Conservation (phyloP, 176 grass and related monocot species). For the Raddia guianensis region DNA sequence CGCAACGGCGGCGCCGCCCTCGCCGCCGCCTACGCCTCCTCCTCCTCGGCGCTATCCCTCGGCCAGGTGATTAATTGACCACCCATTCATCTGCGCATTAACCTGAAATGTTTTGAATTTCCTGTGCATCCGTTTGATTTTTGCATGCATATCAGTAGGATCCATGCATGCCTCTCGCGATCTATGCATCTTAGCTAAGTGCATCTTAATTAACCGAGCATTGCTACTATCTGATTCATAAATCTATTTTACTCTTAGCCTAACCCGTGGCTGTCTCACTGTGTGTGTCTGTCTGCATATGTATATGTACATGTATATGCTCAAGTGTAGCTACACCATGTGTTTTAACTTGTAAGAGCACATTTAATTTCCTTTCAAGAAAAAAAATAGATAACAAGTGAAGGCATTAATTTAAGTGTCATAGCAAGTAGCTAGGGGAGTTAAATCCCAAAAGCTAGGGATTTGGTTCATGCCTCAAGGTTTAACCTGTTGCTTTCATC, state of each 20-base stretch:
- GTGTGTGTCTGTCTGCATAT: no score
- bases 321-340: background rate
- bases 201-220: background rate
- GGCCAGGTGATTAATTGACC: slow-evolving; percentile 52
- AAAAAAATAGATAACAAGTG: background rate
- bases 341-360: background rate
- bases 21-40: slow-evolving; percentile 52
- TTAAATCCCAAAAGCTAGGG: slow-evolving; percentile 41
- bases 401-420: slow-evolving; percentile 26
- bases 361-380: background rate
- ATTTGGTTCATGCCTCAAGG: slow-evolving; percentile 13
- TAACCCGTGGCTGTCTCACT: no score
- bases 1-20: slow-evolving; percentile 45
- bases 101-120: no score
- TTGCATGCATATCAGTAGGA: background rate
- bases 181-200: background rate
- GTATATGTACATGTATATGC: background rate
- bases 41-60: slow-evolving; percentile 66
- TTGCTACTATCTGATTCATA: background rate
- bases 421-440: background rate
- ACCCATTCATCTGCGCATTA: no score
- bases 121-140: background rate
- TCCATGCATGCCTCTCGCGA: background rate
- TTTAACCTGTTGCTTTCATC: slow-evolving; percentile 32
- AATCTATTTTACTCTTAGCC: no score